phyloP scores from a whole-genome alignment of 2,329 filamentous ascomycete genomes.

The Neophaeococcomyces aloes region DNA sequence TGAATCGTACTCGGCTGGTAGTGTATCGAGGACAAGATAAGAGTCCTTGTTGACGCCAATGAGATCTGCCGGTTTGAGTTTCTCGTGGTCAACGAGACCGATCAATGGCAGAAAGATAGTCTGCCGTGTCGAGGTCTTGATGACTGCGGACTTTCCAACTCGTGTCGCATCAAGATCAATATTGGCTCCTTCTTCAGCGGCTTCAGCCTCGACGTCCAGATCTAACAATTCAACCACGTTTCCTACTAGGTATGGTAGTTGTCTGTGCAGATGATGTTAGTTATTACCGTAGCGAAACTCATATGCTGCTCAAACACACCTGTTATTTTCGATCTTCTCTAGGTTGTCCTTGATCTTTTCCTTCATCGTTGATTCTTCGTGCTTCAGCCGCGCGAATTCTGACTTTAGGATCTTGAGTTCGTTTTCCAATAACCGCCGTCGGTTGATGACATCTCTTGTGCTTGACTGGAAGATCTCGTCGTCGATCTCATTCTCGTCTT shows the following conservation, averaged over 20 bases:
- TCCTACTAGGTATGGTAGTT: slow-evolving; percentile 94
- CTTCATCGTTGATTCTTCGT: slow-evolving; percentile 91
- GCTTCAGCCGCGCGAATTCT: slow-evolving; percentile 84
- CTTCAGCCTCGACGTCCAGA: slow-evolving; percentile 89
- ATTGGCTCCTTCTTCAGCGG: slow-evolving; percentile 93
- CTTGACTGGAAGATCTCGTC: slow-evolving; percentile 85
- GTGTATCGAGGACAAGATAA: slow-evolving; percentile 89
- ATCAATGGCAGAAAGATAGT: slow-evolving; percentile 98
- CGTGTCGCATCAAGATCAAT: slow-evolving; percentile 95
- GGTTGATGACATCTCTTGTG: slow-evolving; percentile 88
- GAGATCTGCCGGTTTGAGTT: slow-evolving; percentile 86
- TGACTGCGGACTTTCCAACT: slow-evolving; percentile 95
- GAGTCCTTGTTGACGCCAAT: slow-evolving; percentile 99
- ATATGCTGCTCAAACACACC: slow-evolving; percentile 44
- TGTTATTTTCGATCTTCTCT: slow-evolving; percentile 98
- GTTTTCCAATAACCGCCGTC: slow-evolving; percentile 87
- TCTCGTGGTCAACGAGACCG: slow-evolving; percentile 88
- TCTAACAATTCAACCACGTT: slow-evolving; percentile 97
- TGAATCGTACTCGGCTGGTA: slow-evolving; percentile 96
- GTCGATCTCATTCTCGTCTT: slow-evolving; percentile 71
- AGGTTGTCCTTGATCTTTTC: slow-evolving; percentile 99
- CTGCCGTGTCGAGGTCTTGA: slow-evolving; percentile 97
- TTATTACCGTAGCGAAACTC: not conserved
- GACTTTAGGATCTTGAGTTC: slow-evolving; percentile 98
- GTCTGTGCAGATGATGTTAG: slow-evolving; percentile 43